These are phyloP conservation scores for Metschnikowia chrysomelidarum DNA, from an alignment of 805 yeast species.

Conservation along the genomic window DNA sequence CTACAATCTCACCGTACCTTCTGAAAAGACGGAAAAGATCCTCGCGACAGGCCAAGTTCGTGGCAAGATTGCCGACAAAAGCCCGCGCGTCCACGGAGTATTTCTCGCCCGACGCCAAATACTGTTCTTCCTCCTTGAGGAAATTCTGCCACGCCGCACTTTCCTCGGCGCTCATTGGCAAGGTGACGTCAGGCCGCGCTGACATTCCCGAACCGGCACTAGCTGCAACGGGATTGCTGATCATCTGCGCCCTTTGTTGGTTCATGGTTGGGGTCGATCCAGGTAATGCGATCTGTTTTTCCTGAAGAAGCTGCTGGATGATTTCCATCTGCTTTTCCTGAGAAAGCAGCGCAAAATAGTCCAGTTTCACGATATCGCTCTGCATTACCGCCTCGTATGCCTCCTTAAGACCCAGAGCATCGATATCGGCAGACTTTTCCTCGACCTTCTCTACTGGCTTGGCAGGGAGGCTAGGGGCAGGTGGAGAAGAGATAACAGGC, in stretches of 20 bases:
- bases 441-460: too few species aligned
- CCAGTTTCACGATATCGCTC: conserved; percentile 33
- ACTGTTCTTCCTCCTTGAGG: conserved; percentile 50
- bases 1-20: conserved; percentile 75
- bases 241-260: too few species aligned
- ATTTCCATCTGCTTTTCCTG: conserved; percentile 32
- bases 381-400: conserved; percentile 39
- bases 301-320: conserved; percentile 37
- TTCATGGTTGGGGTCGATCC: neutral
- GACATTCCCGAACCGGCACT: too few species aligned
- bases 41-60: conserved; percentile 64
- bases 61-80: conserved; percentile 83
- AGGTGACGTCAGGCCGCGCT: conserved; percentile 4
- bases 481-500: conserved; percentile 2
- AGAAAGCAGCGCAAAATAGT: conserved; percentile 36
- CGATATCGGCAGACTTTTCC: conserved; percentile 7
- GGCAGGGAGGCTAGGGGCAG: too few species aligned
- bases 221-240: too few species aligned
- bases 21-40: conserved; percentile 75
- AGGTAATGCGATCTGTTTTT: conserved; percentile 31
- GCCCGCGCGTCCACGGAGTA: conserved; percentile 76
- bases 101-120: conserved; percentile 53
- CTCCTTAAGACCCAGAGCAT: conserved; percentile 21
- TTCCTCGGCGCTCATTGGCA: conserved; percentile 49
- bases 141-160: conserved; percentile 51